phyloP scores from a whole-genome alignment of 768 basidiomycete genomes.

The Infundibulicybe gibba region DNA sequence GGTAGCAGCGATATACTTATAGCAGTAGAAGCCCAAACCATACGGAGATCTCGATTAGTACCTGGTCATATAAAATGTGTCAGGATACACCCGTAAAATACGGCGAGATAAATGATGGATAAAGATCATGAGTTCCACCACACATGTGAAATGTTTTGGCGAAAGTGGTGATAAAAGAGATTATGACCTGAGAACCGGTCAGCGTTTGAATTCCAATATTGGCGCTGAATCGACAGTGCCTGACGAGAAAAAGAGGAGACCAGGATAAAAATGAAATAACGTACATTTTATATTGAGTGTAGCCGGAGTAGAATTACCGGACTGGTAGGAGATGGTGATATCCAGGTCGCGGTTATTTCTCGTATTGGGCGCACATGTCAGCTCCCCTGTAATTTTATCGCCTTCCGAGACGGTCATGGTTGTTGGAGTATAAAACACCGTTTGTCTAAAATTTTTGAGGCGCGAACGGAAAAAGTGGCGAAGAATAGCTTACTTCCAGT shows the following conservation, averaged over 20 bases:
- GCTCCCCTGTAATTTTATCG: slow-evolving; percentile 66
- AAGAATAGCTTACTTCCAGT: slow-evolving; percentile 78
- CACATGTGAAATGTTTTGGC: too few species aligned
- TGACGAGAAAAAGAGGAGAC: slow-evolving; percentile 3
- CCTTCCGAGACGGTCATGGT: slow-evolving; percentile 68
- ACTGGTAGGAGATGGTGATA: slow-evolving; percentile 75
- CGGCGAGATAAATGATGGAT: too few species aligned
- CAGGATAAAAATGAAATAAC: slow-evolving; percentile 33
- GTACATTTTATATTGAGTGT: slow-evolving; percentile 84
- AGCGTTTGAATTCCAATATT: slow-evolving; percentile 28
- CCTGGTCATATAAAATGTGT: too few species aligned
- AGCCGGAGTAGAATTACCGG: slow-evolving; percentile 28
- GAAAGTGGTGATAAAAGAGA: slow-evolving; percentile 1
- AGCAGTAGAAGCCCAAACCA: too few species aligned
- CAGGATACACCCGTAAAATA: too few species aligned
- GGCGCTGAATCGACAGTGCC: background rate
- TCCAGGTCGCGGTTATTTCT: slow-evolving; percentile 96
- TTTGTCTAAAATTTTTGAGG: slow-evolving; percentile 55
- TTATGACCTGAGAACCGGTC: slow-evolving; percentile 56
- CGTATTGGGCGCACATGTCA: slow-evolving; percentile 84
- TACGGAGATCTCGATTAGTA: too few species aligned
- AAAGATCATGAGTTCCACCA: too few species aligned
- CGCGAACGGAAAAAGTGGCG: background rate
- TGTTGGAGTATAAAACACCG: slow-evolving; percentile 93
- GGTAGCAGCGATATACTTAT: too few species aligned